Base-by-base conservation (phyloP, 2,329 filamentous ascomycete species). In the Trichoderma sp. region DNA sequence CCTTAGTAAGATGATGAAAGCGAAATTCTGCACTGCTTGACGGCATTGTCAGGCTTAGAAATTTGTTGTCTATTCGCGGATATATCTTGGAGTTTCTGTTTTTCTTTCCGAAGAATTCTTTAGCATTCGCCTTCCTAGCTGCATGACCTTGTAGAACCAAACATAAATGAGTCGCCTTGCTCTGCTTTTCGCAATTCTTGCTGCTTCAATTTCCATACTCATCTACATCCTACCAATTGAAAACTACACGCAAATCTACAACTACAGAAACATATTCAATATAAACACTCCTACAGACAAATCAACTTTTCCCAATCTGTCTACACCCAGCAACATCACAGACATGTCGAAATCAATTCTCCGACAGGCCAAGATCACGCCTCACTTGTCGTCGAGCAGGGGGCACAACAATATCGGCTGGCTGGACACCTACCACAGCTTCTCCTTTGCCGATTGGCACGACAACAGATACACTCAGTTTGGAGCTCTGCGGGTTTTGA, bases 381-480 rank as follows among this genome's bases (percentile, higher is more conserved):
- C 90, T 65, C 91, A 94, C 72, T 88, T 87, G 69, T 96, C 91
- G 73, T 83, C 84, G 69, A 84, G 86, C 55, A 87, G 94, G 63
- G 93, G 93, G 37, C 91, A 94, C 79, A 64, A 54, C 86, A 88
- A 43, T 88, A 96, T 96, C 78, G 92, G 91, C 79, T 97, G 93
- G 93, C 87, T 97, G 10, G 91, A 95, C 81, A 90, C 90, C 8
- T 96, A 91, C 81, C 93, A 96, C 83, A 92, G 90, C 71, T 96
- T 97, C 83, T 90, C 87, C 75, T 96, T 97, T 79, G 92, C 92
- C 52, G 84, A 85, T 76, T 88, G 85, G 85, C 89, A 89, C 78
- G 85, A 93, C 76, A 90, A 91, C 2, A 78, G 80, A 30, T 91
- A 89, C 81, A 85, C 85, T 56, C 84, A 86, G 71, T 96, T 91